Evolutionary conservation across 1,139 yeast species (phyloP).

Genomic region (Candida gigantensis): DNA sequence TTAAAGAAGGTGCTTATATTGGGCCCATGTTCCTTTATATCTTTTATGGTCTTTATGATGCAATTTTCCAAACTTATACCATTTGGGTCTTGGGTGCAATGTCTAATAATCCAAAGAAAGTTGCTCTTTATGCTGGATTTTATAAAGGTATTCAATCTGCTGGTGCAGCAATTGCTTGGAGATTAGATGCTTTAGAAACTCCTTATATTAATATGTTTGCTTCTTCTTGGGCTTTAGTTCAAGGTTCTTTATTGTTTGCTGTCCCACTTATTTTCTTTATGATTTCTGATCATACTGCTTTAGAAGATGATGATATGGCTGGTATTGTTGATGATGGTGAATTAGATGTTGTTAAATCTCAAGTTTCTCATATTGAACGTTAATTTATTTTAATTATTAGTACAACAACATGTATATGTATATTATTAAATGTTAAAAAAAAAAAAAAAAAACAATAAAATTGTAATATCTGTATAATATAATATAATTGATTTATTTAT

Average conservation of each 20-base stretch:
- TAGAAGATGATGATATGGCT: conserved; percentile 36
- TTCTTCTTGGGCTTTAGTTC: conserved; percentile 57
- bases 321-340: conserved; percentile 29
- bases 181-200: conserved; percentile 48
- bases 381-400: conserved; percentile 17
- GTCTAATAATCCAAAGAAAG: conserved; percentile 56
- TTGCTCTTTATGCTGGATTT: conserved; percentile 61
- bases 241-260: conserved; percentile 49
- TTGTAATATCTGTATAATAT: too few relatives aligned
- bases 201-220: conserved; percentile 51
- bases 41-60: conserved; percentile 60
- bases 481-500: too few relatives aligned
- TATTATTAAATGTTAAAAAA: too few relatives aligned
- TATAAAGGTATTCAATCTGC: conserved; percentile 67
- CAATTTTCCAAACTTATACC: conserved; percentile 56
- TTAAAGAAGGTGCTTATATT: conserved; percentile 44
- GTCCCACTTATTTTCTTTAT: conserved; percentile 39
- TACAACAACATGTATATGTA: conserved; percentile 29
- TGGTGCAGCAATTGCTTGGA: conserved; percentile 64
- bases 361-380: conserved; percentile 14
- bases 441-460: too few relatives aligned
- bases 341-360: conserved; percentile 25
- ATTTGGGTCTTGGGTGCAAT: conserved; percentile 62
- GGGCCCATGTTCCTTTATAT: conserved; percentile 65
- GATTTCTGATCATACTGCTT: conserved; percentile 48